Percentiles rank a stretch among this genome's conserved stretches.
Conservation (phyloP, 2,329 filamentous ascomycete species). For the Cadophora sp. region DNA sequence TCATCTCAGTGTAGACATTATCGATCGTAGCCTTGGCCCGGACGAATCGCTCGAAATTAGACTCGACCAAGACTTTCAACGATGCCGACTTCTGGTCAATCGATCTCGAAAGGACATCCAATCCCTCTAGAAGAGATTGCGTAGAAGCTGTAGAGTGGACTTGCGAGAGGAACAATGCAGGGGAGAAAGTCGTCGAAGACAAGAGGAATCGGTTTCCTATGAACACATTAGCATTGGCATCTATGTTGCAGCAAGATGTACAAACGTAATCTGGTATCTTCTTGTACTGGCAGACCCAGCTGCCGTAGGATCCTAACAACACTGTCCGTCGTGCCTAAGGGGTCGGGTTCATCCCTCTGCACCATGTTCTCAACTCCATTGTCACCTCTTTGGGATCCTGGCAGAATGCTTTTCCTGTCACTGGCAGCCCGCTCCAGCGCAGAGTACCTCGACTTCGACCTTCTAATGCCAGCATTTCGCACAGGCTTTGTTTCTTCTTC, state of each 20-base stretch:
- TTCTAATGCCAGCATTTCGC: slow-evolving; percentile 56
- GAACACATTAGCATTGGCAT: slow-evolving; percentile 29
- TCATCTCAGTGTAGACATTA: slow-evolving; percentile 99
- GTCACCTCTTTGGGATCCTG: slow-evolving; percentile 71
- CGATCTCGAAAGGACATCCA: slow-evolving; percentile 85
- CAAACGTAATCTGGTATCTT: slow-evolving; percentile 79
- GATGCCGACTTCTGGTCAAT: slow-evolving; percentile 99
- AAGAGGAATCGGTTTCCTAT: slow-evolving; percentile 92
- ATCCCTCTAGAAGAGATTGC: slow-evolving; percentile 77
- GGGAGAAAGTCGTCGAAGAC: slow-evolving; percentile 94
- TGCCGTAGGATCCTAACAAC: slow-evolving; percentile 82
- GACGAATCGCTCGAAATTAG: slow-evolving; percentile 98
- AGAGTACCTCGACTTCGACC: slow-evolving; percentile 81
- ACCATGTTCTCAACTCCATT: slow-evolving; percentile 78
- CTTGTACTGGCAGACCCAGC: slow-evolving; percentile 80
- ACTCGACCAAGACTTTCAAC: slow-evolving; percentile 93
- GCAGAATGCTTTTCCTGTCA: slow-evolving; percentile 67
- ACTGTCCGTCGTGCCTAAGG: slow-evolving; percentile 85
- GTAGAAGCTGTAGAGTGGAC: slow-evolving; percentile 89
- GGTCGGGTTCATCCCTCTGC: slow-evolving; percentile 91
- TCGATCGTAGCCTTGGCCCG: slow-evolving; percentile 97
- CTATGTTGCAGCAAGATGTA: slow-evolving; percentile 36
- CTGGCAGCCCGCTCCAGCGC: slow-evolving; percentile 80
- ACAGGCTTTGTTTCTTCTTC: slow-evolving; percentile 55
- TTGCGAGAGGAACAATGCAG: slow-evolving; percentile 88